Evolutionary conservation across 768 basidiomycete genomes (phyloP).

Genomic region (Russula vinacea): DNA sequence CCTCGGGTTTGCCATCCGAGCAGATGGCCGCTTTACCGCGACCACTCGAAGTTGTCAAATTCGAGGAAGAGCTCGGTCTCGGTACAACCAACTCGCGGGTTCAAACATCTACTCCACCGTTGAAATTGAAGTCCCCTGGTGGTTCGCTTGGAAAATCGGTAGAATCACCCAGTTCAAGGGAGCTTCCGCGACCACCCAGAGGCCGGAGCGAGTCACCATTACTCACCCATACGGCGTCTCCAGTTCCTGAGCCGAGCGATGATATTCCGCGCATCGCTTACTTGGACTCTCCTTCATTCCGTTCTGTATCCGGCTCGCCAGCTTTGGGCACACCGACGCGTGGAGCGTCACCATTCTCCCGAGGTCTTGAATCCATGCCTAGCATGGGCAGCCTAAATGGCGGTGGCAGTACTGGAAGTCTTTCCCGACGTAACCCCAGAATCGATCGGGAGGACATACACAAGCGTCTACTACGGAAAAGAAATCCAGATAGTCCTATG

Average conservation of each 20-base stretch:
- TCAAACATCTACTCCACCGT: slow-evolving; percentile 26
- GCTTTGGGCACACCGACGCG: slow-evolving; percentile 25
- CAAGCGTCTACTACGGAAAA: slow-evolving; percentile 45
- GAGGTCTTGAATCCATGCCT: slow-evolving; percentile 24
- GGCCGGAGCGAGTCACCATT: slow-evolving; percentile 26
- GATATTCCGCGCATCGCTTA: background rate
- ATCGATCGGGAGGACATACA: slow-evolving; percentile 57
- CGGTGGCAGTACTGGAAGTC: slow-evolving; percentile 30
- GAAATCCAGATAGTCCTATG: slow-evolving; percentile 46
- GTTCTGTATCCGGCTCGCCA: slow-evolving; percentile 18
- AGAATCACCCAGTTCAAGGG: slow-evolving; percentile 21
- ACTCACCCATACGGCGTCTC: background rate
- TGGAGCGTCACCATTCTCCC: slow-evolving; percentile 25
- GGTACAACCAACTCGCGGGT: slow-evolving; percentile 23
- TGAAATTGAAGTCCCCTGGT: slow-evolving; percentile 15
- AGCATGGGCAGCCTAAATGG: slow-evolving; percentile 31
- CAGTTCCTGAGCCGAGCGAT: background rate
- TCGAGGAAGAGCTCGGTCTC: slow-evolving; percentile 32
- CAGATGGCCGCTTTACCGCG: slow-evolving; percentile 37
- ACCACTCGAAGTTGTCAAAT: slow-evolving; percentile 38
- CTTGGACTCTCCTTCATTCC: slow-evolving; percentile 21
- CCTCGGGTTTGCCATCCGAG: slow-evolving; percentile 25
- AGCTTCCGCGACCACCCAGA: slow-evolving; percentile 24
- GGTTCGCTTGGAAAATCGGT: slow-evolving; percentile 11
- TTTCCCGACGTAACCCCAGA: slow-evolving; percentile 38